Percentiles rank a stretch among this genome's conserved stretches.
Evolutionary conservation across 805 yeast genomes (phyloP).

Genomic region (Zygoascus bituminiphila): DNA sequence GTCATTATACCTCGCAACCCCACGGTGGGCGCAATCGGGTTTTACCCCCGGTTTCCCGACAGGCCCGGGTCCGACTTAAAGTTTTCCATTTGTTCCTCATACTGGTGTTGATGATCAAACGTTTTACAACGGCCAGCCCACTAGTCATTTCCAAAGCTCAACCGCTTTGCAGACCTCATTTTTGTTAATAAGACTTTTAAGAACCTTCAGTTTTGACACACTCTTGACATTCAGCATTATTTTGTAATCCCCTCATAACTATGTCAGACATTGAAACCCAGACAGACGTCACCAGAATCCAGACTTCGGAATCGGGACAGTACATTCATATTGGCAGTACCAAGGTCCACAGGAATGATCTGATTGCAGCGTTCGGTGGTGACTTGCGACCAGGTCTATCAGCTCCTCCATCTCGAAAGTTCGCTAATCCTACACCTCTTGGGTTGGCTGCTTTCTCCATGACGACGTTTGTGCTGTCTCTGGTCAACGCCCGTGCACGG

Average conservation of each 20-base stretch:
- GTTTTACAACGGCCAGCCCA: no score
- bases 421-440: slow-evolving; percentile 61
- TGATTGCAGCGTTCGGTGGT: slow-evolving; percentile 59
- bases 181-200: not conserved
- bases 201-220: not conserved
- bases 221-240: not conserved
- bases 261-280: not conserved
- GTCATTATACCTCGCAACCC: not conserved
- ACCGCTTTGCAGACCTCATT: no score
- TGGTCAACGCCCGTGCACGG: slow-evolving; percentile 47
- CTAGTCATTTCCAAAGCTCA: no score
- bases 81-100: no score
- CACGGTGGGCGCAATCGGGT: not conserved
- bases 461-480: slow-evolving; percentile 51
- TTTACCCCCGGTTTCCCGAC: not conserved
- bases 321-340: slow-evolving; percentile 65
- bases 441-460: slow-evolving; percentile 54
- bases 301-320: slow-evolving; percentile 15
- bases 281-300: slow-evolving; percentile 9
- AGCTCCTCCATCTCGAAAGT: slow-evolving; percentile 39
- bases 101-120: no score
- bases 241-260: not conserved
- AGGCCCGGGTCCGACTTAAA: not conserved
- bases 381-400: slow-evolving; percentile 39
- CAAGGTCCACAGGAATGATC: slow-evolving; percentile 50